These are phyloP conservation scores for Talaromyces sp. DNA, from an alignment of 2,329 filamentous ascomycete genomes.

Conservation along the genomic window DNA sequence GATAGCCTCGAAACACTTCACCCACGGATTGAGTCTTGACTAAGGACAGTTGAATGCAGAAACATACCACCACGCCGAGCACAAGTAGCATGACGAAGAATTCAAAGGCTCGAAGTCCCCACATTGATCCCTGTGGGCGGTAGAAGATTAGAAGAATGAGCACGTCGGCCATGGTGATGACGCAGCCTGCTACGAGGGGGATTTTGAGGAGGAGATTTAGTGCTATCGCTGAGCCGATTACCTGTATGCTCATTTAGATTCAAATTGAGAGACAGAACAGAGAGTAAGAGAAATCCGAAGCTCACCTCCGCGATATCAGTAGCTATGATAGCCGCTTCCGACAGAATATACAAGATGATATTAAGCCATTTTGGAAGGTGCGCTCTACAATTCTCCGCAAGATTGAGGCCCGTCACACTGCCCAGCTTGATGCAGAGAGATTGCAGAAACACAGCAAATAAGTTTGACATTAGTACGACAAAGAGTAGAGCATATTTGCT, in stretches of 20 bases:
- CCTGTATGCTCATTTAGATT: constrained; percentile 36
- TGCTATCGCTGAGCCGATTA: constrained; percentile 57
- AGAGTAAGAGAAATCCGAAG: neutral
- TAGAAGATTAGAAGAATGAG: constrained; percentile 58
- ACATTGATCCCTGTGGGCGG: constrained; percentile 51
- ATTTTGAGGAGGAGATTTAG: constrained; percentile 54
- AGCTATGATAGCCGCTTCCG: constrained; percentile 66
- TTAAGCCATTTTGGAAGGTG: constrained; percentile 66
- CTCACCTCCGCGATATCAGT: constrained; percentile 66
- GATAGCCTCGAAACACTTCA: constrained; percentile 53
- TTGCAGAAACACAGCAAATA: constrained; percentile 49
- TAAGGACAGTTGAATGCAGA: constrained; percentile 55
- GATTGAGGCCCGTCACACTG: constrained; percentile 64
- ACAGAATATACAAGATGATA: constrained; percentile 58
- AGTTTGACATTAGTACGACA: constrained; percentile 47
- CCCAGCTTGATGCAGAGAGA: constrained; percentile 59
- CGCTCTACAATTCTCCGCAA: constrained; percentile 63
- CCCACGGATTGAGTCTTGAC: constrained; percentile 50
- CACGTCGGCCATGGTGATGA: constrained; percentile 56
- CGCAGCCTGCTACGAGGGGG: constrained; percentile 55
- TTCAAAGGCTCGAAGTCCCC: constrained; percentile 52
- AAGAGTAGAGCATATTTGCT: constrained; percentile 47
- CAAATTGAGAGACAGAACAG: neutral
- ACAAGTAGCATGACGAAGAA: constrained; percentile 54
- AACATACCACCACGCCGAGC: constrained; percentile 55